Evolutionary conservation across 1,284 basidiomycete species (phyloP).

Genomic region (Clitocybe nebularis): DNA sequence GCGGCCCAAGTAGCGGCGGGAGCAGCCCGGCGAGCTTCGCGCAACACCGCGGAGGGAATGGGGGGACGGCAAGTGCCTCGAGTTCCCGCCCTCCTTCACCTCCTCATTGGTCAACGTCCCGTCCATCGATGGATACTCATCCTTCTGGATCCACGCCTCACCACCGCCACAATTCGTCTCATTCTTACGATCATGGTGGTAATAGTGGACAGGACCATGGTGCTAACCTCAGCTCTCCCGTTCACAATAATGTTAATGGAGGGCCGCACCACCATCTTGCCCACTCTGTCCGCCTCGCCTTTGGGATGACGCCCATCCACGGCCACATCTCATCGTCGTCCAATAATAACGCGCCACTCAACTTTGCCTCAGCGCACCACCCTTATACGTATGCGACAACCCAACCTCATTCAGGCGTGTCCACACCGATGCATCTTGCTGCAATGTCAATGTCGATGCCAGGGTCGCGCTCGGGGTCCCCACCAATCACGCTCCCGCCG

Average conservation of each 20-base stretch:
- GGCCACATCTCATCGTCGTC: constrained; percentile 16
- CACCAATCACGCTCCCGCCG: constrained; percentile 68
- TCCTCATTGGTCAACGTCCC: constrained; percentile 27
- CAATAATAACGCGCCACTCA: constrained; percentile 6
- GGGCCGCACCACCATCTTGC: constrained; percentile 55
- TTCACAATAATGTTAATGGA: too few species aligned
- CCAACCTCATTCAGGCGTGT: constrained; percentile 23
- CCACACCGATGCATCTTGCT: constrained; percentile 21
- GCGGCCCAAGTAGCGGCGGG: constrained; percentile 53
- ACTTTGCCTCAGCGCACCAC: constrained; percentile 11
- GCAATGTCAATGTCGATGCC: constrained; percentile 37
- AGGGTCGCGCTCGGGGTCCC: constrained; percentile 54
- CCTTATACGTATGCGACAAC: constrained; percentile 17
- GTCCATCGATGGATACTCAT: not conserved
- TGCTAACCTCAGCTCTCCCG: too few species aligned
- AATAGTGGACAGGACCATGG: too few species aligned
- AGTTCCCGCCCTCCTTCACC: constrained; percentile 53
- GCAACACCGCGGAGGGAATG: constrained; percentile 25
- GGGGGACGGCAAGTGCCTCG: constrained; percentile 34
- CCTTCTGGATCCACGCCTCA: not conserved
- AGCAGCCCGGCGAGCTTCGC: constrained; percentile 48
- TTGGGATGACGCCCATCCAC: constrained; percentile 86
- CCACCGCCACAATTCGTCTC: not conserved
- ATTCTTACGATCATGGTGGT: constrained; percentile 15
- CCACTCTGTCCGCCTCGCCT: constrained; percentile 77